phyloP scores from a whole-genome alignment of 306 rosid species.

The Medicago truncatula region MtrunA17r5.0-ANR NC_053046.1:12982501-12983000 shows the following conservation, averaged over 20 bases:
- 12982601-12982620: conserved; percentile 1
- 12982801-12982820: not conserved
- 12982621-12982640: conserved; percentile 13
- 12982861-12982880: not conserved
- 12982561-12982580: conserved; percentile 11
- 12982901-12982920: conserved; percentile 46
- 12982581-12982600: conserved; percentile 12
- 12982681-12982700: not conserved
- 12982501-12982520: conserved; percentile 40
- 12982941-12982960: conserved; percentile 94
- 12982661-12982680: conserved; percentile 9
- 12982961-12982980: conserved; percentile 79
- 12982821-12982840: not conserved
- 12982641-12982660: conserved; percentile 5
- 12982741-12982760: conserved; percentile 44
- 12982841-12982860: not conserved
- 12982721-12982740: conserved; percentile 35
- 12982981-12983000: conserved; percentile 98
- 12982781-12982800: not conserved
- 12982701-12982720: conserved; percentile 42
- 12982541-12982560: conserved; percentile 16
- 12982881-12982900: not conserved
- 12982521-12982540: conserved; percentile 32
- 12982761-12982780: not conserved
- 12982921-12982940: conserved; percentile 92